A percentile compares a stretch with the other conserved stretches of the same genome.
These are phyloP conservation scores for Physcomitrellopsis africana DNA, from an alignment of 225 moss, liverwort and hornwort species.

Conservation along the genomic window DNA sequence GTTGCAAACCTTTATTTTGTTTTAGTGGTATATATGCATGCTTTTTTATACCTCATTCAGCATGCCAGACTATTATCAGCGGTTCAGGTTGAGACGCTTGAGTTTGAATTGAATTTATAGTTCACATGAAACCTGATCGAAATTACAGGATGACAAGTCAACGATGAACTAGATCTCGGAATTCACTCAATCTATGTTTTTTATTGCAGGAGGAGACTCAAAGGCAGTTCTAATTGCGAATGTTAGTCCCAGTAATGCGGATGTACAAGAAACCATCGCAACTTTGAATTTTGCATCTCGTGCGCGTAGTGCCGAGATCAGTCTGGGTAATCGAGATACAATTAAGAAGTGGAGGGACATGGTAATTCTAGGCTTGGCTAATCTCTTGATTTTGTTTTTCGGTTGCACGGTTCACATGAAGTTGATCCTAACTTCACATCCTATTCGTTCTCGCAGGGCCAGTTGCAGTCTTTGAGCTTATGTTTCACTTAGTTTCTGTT, in stretches of 20 bases:
- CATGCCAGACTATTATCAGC: background rate
- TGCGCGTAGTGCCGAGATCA: slow-evolving; percentile 69
- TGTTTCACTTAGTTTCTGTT: background rate
- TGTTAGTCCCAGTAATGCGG: slow-evolving; percentile 68
- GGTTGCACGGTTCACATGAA: background rate
- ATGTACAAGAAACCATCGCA: slow-evolving; percentile 81
- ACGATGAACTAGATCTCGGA: slow-evolving; percentile 1
- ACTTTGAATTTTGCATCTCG: slow-evolving; percentile 76
- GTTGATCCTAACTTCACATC: slow-evolving; percentile 1
- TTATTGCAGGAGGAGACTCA: slow-evolving; percentile 72
- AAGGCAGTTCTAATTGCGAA: slow-evolving; percentile 86
- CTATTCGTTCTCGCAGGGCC: background rate
- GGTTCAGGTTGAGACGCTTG: background rate
- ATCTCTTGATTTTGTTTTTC: slow-evolving; percentile 15
- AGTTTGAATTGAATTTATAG: background rate
- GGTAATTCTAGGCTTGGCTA: slow-evolving; percentile 40
- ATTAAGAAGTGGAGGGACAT: slow-evolving; percentile 71
- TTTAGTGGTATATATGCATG: slow-evolving; percentile 2
- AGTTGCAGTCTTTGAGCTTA: slow-evolving; percentile 5
- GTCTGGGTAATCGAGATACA: slow-evolving; percentile 59
- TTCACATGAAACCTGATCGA: background rate
- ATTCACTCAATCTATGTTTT: background rate
- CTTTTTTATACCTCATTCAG: background rate
- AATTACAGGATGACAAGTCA: background rate
- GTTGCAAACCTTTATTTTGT: background rate